These are phyloP conservation scores for Nepenthes alata DNA, from an alignment of 179 eudicot species.

Conservation along the genomic window DNA sequence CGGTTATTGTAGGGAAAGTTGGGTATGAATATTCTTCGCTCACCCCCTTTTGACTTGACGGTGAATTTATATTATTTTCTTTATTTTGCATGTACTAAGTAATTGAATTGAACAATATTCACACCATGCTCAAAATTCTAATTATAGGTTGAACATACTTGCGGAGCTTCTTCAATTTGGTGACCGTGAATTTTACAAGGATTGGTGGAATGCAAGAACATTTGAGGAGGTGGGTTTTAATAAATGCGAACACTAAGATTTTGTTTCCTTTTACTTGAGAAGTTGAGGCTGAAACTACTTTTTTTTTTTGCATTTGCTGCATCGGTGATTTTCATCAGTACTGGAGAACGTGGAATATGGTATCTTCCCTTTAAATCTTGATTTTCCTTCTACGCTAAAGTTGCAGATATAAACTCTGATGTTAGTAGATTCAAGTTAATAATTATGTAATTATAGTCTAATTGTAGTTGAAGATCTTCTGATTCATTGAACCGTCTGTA, in stretches of 20 bases:
- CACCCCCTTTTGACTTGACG: too few relatives aligned
- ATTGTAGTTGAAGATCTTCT: too few relatives aligned
- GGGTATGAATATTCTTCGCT: too few relatives aligned
- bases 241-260: neutral
- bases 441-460: too few relatives aligned
- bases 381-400: neutral
- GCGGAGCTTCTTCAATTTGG: constrained; percentile 92
- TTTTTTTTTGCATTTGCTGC: constrained; percentile 5
- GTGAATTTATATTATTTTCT: too few relatives aligned
- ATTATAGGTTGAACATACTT: constrained; percentile 75
- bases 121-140: constrained; percentile 7
- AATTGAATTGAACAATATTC: neutral
- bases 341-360: constrained; percentile 99
- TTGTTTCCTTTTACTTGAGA: neutral
- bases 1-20: too few relatives aligned
- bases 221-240: constrained; percentile 71
- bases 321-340: constrained; percentile 49
- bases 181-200: constrained; percentile 97
- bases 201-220: constrained; percentile 98
- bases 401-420: too few relatives aligned
- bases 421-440: too few relatives aligned
- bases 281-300: constrained; percentile 1
- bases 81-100: too few relatives aligned
- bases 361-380: constrained; percentile 17
- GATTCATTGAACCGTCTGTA: too few relatives aligned